phyloP scores from a whole-genome alignment of 164 flowering plant species.

The Stephania cephalantha region DNA sequence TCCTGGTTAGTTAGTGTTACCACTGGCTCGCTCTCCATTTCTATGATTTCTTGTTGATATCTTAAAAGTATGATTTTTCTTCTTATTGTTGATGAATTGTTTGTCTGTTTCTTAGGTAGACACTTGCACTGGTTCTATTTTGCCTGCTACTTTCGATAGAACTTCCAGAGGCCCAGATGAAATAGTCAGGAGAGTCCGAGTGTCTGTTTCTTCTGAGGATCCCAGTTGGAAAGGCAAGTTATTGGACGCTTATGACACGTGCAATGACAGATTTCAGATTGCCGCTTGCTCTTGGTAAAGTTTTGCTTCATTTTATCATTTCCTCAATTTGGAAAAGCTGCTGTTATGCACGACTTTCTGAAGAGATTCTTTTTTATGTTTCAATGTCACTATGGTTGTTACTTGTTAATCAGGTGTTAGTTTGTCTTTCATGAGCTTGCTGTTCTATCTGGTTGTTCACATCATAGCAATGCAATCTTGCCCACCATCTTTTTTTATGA shows the following conservation, averaged over 20 bases:
- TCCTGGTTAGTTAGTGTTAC: slow-evolving; percentile 50
- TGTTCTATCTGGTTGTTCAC: no score
- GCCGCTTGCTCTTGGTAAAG: slow-evolving; percentile 71
- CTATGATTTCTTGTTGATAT: no score
- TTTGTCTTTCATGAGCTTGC: no score
- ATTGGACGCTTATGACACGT: slow-evolving; percentile 78
- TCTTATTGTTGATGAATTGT: not conserved
- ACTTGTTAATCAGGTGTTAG: no score
- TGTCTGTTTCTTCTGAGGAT: slow-evolving; percentile 51
- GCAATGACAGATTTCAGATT: slow-evolving; percentile 48
- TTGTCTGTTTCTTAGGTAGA: slow-evolving; percentile 44
- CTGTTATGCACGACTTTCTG: not conserved
- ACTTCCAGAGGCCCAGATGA: slow-evolving; percentile 88
- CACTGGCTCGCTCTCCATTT: not conserved
- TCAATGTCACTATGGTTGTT: not conserved
- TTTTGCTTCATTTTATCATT: not conserved
- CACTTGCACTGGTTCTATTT: slow-evolving; percentile 48
- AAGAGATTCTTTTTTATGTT: not conserved
- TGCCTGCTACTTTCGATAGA: slow-evolving; percentile 68
- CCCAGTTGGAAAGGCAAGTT: slow-evolving; percentile 60
- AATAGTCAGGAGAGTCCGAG: slow-evolving; percentile 68
- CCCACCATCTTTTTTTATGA: no score
- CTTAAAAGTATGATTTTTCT: no score
- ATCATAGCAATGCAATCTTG: no score
- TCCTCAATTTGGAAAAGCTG: not conserved